Evolutionary conservation across 2,329 filamentous ascomycete species (phyloP), one percentile per base, ranked within the genome.

Genomic region (Elsinoe batatas): DNA sequence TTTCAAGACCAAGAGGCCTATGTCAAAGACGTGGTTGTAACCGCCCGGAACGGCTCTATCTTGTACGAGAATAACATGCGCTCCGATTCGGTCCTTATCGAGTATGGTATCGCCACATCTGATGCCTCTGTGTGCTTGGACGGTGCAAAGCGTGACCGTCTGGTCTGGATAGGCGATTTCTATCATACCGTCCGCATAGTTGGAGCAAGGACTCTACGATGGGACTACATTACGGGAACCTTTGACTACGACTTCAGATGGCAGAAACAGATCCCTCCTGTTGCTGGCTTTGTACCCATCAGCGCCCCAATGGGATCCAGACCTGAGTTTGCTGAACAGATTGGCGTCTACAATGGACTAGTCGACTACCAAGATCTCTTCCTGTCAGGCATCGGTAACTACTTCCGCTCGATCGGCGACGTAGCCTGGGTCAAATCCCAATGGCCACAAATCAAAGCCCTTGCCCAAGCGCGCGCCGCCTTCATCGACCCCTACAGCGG

Each of bases 131-230:
- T 72, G 5, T 74, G 72, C 40, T 61, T 73, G 1, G 71, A 74
- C 55, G 70, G 71, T 3, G 65, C 68, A 1, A 74, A 73, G 57
- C 62, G 72, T 3, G 72, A 75, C 58, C 64, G 71, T 0, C 62
- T 72, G 1, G 64, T 72, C 5, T 74, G 72, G 72, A 64, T 67
- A 4, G 71, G 72, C 4, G 71, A 74, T 57, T 73, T 73, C 54
- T 68, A 68, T 38, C 71, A 75, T 59, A 73, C 73, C 0, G 61
- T 66, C 1, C 65, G 68, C 10, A 66, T 73, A n/a, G 61, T 74
- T 11, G 64, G 62, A 0, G 62, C 64, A 1, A 69, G 65, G 12
- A 74, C 71, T 2, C 60, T 63, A 10, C 64, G 68, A 5, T 65
- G 57, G 17, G 70, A 73, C 20, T 62, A 68, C 18, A 58, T 70